These are phyloP conservation scores for Diaporthe sp. DNA, from an alignment of 2,329 filamentous ascomycete genomes.

Conservation along the genomic window DNA sequence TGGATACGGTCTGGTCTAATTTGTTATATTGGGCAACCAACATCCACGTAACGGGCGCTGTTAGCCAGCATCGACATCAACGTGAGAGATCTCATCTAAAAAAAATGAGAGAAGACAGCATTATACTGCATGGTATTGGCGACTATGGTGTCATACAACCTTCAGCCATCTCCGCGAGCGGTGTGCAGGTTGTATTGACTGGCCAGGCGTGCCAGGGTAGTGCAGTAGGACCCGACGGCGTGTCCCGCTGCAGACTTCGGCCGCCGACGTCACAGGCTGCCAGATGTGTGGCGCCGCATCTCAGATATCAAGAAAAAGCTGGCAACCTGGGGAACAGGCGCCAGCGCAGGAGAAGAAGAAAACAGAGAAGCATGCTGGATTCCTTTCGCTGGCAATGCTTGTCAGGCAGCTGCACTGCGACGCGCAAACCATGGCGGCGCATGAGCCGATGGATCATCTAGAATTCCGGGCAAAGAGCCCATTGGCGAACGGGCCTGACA, in stretches of 20 bases:
- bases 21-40: neutral
- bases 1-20: neutral
- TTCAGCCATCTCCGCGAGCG: neutral
- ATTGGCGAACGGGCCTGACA: neutral
- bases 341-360: neutral
- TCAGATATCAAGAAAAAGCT: constrained; percentile 11
- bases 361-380: neutral
- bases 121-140: neutral
- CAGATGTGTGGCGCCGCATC: constrained; percentile 9
- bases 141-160: neutral
- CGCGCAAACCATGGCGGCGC: neutral
- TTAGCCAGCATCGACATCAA: constrained; percentile 21
- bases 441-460: neutral
- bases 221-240: constrained; percentile 3
- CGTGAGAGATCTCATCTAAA: constrained; percentile 10
- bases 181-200: constrained; percentile 7
- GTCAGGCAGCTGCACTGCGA: constrained; percentile 13
- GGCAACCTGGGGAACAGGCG: neutral
- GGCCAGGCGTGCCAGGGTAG: neutral
- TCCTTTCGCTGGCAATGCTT: neutral
- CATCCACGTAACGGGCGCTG: neutral
- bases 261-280: constrained; percentile 25
- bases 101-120: neutral
- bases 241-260: constrained; percentile 11
- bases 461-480: constrained; percentile 11